These are phyloP conservation scores for Vitis rotundifolia DNA, from an alignment of 164 flowering plant genomes.

Conservation along the genomic window DNA sequence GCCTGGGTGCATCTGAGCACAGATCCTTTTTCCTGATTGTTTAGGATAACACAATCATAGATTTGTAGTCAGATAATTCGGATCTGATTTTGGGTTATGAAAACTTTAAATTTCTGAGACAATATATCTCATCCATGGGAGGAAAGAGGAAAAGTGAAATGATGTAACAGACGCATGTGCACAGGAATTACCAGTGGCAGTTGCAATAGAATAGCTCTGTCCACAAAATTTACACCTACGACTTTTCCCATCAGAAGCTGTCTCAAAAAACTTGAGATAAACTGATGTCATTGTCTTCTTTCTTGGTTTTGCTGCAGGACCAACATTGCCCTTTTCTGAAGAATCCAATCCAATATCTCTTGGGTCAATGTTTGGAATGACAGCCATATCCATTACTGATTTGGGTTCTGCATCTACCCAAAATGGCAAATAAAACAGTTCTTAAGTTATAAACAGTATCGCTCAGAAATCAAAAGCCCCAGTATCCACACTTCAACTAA, in stretches of 20 bases:
- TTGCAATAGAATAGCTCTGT: constrained; percentile 90
- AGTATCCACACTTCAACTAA: background rate
- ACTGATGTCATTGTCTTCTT: constrained; percentile 96
- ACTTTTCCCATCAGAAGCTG: constrained; percentile 87
- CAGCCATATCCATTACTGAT: constrained; percentile 65
- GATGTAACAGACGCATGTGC: background rate
- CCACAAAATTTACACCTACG: constrained; percentile 95
- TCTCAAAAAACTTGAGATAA: constrained; percentile 88
- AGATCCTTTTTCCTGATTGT: too few species aligned
- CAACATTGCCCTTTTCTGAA: constrained; percentile 63
- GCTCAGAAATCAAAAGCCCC: background rate
- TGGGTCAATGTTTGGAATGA: constrained; percentile 54
- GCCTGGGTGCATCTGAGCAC: background rate
- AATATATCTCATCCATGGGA: too few species aligned
- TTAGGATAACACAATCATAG: too few species aligned
- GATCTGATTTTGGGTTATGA: too few species aligned
- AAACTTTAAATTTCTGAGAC: too few species aligned
- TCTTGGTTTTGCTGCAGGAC: constrained; percentile 56
- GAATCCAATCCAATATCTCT: constrained; percentile 60
- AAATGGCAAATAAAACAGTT: constrained; percentile 4
- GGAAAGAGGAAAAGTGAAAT: too few species aligned
- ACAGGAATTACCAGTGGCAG: constrained; percentile 80
- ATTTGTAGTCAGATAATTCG: too few species aligned
- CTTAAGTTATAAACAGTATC: background rate
- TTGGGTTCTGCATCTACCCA: constrained; percentile 74